Percentiles rank a stretch among this genome's conserved stretches.
Conservation (phyloP, 2,329 filamentous ascomycete genomes). For the Aotearoamyces nothofagi region DNA sequence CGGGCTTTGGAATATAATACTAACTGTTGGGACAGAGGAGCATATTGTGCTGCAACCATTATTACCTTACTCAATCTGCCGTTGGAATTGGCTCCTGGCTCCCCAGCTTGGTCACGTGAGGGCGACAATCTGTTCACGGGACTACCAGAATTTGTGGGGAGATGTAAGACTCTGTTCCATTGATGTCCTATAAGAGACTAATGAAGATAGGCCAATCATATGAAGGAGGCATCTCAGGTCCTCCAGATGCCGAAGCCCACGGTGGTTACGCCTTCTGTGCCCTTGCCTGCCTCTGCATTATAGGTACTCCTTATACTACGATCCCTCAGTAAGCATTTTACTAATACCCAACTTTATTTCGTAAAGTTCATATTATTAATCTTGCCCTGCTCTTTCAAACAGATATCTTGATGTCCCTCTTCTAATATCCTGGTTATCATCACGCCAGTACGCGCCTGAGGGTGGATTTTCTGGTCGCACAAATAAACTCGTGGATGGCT, state of each 20-base stretch:
- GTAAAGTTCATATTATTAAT: conserved; percentile 3
- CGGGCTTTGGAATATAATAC: conserved; percentile 5
- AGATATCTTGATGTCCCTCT: conserved; percentile 64
- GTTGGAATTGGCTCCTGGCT: conserved; percentile 58
- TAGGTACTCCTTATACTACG: conserved; percentile 62
- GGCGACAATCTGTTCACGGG: conserved; percentile 52
- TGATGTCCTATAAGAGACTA: not conserved
- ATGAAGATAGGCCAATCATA: conserved; percentile 61
- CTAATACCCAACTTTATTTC: no score
- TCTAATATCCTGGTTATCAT: conserved; percentile 76
- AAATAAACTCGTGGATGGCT: conserved; percentile 96
- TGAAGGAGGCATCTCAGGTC: conserved; percentile 82
- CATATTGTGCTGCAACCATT: conserved; percentile 79
- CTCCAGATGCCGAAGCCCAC: conserved; percentile 81
- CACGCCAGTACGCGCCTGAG: conserved; percentile 79
- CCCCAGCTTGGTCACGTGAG: conserved; percentile 49
- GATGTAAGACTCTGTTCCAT: conserved; percentile 43
- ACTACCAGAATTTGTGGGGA: conserved; percentile 64
- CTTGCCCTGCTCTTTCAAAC: conserved; percentile 13
- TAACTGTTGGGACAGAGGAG: conserved; percentile 42
- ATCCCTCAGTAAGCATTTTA: conserved; percentile 47
- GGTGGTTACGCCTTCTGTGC: conserved; percentile 95
- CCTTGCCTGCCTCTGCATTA: conserved; percentile 72
- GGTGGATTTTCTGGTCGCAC: conserved; percentile 87
- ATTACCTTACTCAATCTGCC: conserved; percentile 75